Evolutionary conservation across 2,329 filamentous ascomycete species (phyloP), one percentile per base, ranked within the genome.

Genomic region (Capronia americana): DNA sequence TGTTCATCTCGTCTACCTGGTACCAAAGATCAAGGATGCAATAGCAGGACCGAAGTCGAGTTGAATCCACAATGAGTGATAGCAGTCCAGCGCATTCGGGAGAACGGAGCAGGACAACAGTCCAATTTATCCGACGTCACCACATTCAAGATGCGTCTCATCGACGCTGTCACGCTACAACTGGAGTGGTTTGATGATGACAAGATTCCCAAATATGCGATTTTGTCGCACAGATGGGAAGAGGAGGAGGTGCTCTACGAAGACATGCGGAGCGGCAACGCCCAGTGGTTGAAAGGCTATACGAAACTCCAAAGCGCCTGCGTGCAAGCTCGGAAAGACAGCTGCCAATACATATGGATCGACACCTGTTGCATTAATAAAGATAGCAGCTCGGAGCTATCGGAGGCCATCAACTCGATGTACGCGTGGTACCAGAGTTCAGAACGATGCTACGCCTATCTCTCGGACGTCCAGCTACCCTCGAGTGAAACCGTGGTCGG

Each of bases 341-440:
- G 70, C 14, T 59, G 75, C 6, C 66, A 57, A 6, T 78, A 76
- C 46, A 66, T 73, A 23, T 80, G 78, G 78, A 70, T 78, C 4
- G 78, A 79, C 68, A 79, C 77, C 0, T 78, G 75, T 67, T 80
- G 78, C 61, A 79, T 80, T 61, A 75, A 79, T 64, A 79, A 78
- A 66, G 66, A 67, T 1, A 76, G 72, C 62, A 75, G 72, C 55
- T 70, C 76, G 0, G 78, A 79, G 70, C 70, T 79, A 1, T 74
- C 75, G 1, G 74, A 78, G 61, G 75, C 76, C 6, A 78, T 73
- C 28, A 72, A 72, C 32, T 72, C 63, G 6, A 73, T 73, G 71
- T 73, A 68, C 46, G 38, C 65, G 11, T 80, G 77, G 75, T 79
- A 80, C 66, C 68, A 69, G 10, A 67, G 75, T 30, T 73, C 77